Evolutionary conservation across 371 early-diverging fungal species (phyloP), one percentile per base, ranked within the genome.

Genomic region (Sporodiniella umbellata): DNA sequence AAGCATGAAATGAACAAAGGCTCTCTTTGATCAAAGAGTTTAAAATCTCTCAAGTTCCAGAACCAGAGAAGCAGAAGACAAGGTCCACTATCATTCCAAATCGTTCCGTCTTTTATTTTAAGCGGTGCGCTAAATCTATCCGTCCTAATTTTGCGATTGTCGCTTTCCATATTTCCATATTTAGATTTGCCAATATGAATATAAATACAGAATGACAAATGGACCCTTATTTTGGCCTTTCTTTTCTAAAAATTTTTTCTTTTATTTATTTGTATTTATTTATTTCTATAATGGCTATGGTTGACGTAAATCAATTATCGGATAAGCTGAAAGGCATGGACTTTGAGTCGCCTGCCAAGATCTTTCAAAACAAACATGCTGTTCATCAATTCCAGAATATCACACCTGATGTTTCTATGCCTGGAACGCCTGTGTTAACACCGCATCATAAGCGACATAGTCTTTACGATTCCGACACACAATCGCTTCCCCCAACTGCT

Each of bases 311-410:
- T 44, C 45, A 44, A 31, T 31, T 66, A n/a, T 46, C 53, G 19
- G 57, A 65, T 18, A 60, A 54, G 23, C 26, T 72, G 23, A 35
- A 57, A 11, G 35, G 60, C 7, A 53, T 61, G 8, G 66, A 74
- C 50, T 70, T 68, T 24, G 25, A 63, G 17, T 48, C 66, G 11
- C 68, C 71, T 25, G 62, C 75, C 15, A 70, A 70, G 21, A 55
- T 70, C 12, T 56, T 70, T 33, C 66, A 66, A 40, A 58, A 53
- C 21, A 61, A 64, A 12, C 55, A 56, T 40, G 55, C 62, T 12
- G 21, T 43, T 10, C 70, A 72, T 17, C 61, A 65, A 26, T 74
- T 74, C 39, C 66, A 74, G 40, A 63, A 58, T 38, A 62, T 66
- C 2, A 73, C 69, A 5, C 68, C 69, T 14, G 69, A 68, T 33